Base-by-base conservation (phyloP, 2,329 filamentous ascomycete genomes). In the Biscogniauxia mediterranea region DNA sequence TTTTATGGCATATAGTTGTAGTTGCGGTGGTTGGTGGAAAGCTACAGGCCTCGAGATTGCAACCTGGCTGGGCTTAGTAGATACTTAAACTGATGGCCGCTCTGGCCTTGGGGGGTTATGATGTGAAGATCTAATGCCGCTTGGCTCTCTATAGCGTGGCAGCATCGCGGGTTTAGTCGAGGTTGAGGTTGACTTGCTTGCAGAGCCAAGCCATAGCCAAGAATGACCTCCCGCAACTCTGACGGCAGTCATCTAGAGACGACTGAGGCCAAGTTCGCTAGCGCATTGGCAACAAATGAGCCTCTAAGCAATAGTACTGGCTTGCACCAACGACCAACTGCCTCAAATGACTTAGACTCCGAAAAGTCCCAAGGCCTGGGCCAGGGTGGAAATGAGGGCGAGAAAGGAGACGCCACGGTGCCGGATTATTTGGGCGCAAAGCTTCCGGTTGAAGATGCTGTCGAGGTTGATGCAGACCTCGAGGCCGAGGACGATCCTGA, bases 401-500 rank as follows among this genome's bases (percentile, higher is more conserved):
- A 46, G 11, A 46, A n/a, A 11, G 38, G 38, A n/a, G 38, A 46
- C 38, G 38, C 38, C 4, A 46, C 13, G 11, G 15, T n/a, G 15
- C 38, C 38, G 61, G 59, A 54, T 52, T 53, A 52, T 46, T 13
- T 55, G 20, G 32, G 28, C 5, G 65, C 66, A 53, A 70, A 71
- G 59, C 55, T 66, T 50, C 23, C 51, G 19, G 57, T 68, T 28
- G 70, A 70, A 55, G 64, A 68, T 3, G 52, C 61, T 3, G 64
- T 70, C 55, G 70, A 71, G 28, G 64, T 65, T 0, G 69, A 71
- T 19, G 69, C 58, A 7, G 70, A 71, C 60, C 66, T 71, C 17
- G 69, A 71, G 46, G 68, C 70, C 6, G 80, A 82, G 51, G 74
- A 83, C n/a, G 78, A 84, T 59, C 78, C 80, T 5, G 79, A 83